Evolutionary conservation across 2,329 filamentous ascomycete genomes (phyloP).

Genomic region (Amesomyces nigricolor): DNA sequence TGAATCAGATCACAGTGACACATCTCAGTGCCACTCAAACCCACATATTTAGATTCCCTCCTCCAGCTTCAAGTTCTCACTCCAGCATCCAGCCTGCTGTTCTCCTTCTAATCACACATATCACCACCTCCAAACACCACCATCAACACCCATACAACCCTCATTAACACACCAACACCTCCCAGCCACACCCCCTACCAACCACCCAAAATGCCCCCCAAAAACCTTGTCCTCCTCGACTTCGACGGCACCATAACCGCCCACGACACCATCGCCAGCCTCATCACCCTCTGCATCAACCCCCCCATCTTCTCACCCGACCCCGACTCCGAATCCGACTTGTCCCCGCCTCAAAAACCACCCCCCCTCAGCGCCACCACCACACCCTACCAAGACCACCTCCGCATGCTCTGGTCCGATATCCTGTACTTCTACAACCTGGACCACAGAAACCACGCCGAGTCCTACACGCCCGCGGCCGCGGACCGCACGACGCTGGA

Average conservation of each 20-base stretch:
- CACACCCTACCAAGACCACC: not conserved
- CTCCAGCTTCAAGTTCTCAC: not conserved
- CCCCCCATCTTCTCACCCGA: too few species aligned
- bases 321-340: too few species aligned
- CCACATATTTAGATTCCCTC: too few species aligned
- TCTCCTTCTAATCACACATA: not conserved
- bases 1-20: too few species aligned
- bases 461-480: constrained; percentile 29
- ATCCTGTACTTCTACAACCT: constrained; percentile 43
- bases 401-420: constrained; percentile 23
- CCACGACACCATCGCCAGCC: constrained; percentile 46
- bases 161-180: not conserved
- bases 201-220: not conserved
- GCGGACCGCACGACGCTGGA: constrained; percentile 33
- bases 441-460: constrained; percentile 31
- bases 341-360: constrained; percentile 23
- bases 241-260: constrained; percentile 56
- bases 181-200: too few species aligned
- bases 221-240: constrained; percentile 44
- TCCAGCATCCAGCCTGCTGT: not conserved
- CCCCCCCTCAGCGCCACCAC: constrained; percentile 5
- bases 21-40: too few species aligned
- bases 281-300: constrained; percentile 41
- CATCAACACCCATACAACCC: not conserved
- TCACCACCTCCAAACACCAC: not conserved